Conservation (phyloP, 2,329 filamentous ascomycete genomes). For the Diaporthe caulivora region DNA sequence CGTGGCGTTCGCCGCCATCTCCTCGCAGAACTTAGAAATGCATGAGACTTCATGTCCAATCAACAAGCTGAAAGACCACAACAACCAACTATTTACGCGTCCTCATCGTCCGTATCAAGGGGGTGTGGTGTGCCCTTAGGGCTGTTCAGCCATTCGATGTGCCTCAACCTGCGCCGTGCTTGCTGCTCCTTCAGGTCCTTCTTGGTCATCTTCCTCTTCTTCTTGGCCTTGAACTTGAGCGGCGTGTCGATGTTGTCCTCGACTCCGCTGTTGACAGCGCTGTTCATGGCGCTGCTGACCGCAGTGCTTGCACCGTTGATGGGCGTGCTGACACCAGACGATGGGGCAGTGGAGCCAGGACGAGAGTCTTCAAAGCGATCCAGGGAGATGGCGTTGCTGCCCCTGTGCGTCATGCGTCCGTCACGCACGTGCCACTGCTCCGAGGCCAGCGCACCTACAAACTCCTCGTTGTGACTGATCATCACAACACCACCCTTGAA, state of each 20-base stretch:
- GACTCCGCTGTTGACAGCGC: conserved; percentile 82
- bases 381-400: conserved; percentile 77
- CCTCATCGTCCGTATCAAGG: conserved; percentile 82
- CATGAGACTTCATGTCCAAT: not conserved
- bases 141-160: conserved; percentile 87
- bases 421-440: conserved; percentile 97
- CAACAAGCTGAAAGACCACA: not conserved
- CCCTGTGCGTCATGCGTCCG: conserved; percentile 87
- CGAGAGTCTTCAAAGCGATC: conserved; percentile 90
- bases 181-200: conserved; percentile 96
- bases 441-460: conserved; percentile 93
- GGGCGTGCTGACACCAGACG: conserved; percentile 48
- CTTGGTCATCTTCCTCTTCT: conserved; percentile 99
- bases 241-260: conserved; percentile 77
- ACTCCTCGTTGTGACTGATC: conserved; percentile 99
- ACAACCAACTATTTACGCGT: conserved; percentile 39
- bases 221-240: conserved; percentile 89
- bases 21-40: not conserved
- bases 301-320: conserved; percentile 65
- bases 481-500: conserved; percentile 99
- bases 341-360: conserved; percentile 58
- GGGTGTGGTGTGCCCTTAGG: conserved; percentile 87
- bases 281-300: conserved; percentile 65
- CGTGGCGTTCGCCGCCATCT: not conserved
- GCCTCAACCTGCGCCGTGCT: conserved; percentile 85